Evolutionary conservation across 1,139 yeast genomes (phyloP), one percentile per base, ranked within the genome.

Genomic region (Hyphopichia burtonii): DNA sequence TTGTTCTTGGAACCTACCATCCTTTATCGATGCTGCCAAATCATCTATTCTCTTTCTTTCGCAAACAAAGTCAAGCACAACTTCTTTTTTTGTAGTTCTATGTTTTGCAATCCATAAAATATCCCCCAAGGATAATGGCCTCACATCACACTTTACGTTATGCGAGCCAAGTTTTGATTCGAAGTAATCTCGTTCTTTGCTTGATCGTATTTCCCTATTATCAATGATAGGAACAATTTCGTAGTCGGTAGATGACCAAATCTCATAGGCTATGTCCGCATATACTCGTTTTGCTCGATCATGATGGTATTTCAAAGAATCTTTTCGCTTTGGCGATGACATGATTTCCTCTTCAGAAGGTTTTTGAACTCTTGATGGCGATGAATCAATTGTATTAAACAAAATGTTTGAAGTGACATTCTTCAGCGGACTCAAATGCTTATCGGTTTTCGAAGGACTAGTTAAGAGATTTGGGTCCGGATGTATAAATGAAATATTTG

Each of bases 41-140:
- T 94, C 99, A 57, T 88, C 96, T 36, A 90, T 63, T 44, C 96
- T 68, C 61, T 94, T 94, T 33, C 99, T 74, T 62, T 94, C 99
- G 43, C 94, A 76, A 22, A 93, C 84, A 48, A 79, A 83, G 55
- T 91, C 88, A 17, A 94, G 63, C 1, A 88, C 83, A 2, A 83
- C 90, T 44, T 83, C 83, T 44, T 76, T 74, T 1, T 77, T 74
- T 0, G 87, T 78, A 0, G 47, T 53, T 40, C 66, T 75, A 55
- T 90, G 77, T 45, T 75, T 74, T 0, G 97, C 99, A 3, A 90
- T 74, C 99, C 99, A 94, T 9, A 86, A 53, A 1, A 85, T 82
- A 67, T 94, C 99, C 1, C 99, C 98, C 2, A 91, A 80, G 0
- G 95, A 68, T 32, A 94, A 67, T 1, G 86, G 70, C 39, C 79